phyloP scores from a whole-genome alignment of 495 filamentous ascomycete genomes.

The Articulospora tetracladia region DNA sequence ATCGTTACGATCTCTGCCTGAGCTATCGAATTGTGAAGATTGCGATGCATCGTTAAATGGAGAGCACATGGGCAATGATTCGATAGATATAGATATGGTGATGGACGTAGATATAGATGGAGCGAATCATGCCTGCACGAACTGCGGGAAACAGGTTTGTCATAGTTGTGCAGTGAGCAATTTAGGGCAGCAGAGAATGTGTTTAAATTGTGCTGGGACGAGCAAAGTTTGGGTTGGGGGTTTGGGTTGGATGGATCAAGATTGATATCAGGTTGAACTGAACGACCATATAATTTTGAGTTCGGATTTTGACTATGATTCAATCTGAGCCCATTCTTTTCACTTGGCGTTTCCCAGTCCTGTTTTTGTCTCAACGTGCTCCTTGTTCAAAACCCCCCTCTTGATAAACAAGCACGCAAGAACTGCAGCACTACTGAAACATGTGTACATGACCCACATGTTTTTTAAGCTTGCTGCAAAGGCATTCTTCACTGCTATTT shows the following conservation, averaged over 20 bases:
- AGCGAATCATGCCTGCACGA: constrained; percentile 12
- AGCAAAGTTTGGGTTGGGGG: too few relatives aligned
- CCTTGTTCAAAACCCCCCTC: background rate
- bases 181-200: constrained; percentile 19
- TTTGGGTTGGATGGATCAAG: too few relatives aligned
- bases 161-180: constrained; percentile 23
- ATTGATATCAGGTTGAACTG: too few relatives aligned
- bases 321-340: background rate
- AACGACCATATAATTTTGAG: too few relatives aligned
- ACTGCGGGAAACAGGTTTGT: constrained; percentile 22
- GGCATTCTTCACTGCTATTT: background rate
- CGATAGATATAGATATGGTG: constrained; percentile 22
- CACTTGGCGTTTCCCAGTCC: background rate
- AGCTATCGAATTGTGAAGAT: constrained; percentile 22
- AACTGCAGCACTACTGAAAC: constrained; percentile 18
- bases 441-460: constrained; percentile 22
- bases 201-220: constrained; percentile 18
- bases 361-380: background rate
- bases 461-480: background rate
- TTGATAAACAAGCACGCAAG: constrained; percentile 2
- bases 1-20: background rate
- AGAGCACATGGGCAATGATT: constrained; percentile 5
- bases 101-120: constrained; percentile 16
- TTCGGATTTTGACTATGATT: background rate
- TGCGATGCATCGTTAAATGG: constrained; percentile 14